A percentile compares a stretch with the other conserved stretches of the same genome.
phyloP scores from a whole-genome alignment of 2,329 filamentous ascomycete species.

The Xylariaceae sp. region DNA sequence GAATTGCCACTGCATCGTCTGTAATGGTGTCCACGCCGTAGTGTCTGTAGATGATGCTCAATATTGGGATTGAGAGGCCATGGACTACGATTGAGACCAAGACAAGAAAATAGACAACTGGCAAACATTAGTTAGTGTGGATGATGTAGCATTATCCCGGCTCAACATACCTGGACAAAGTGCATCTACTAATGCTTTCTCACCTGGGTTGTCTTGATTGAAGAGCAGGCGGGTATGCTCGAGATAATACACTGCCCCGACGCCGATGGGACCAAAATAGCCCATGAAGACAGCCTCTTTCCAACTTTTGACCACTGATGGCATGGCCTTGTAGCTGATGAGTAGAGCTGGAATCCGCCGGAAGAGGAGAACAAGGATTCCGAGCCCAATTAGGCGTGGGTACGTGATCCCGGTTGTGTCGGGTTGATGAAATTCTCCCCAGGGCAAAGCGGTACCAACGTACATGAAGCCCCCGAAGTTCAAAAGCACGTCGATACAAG shows the following conservation, averaged over 20 bases:
- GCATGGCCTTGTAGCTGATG: constrained; percentile 62
- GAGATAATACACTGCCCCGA: constrained; percentile 78
- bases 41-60: constrained; percentile 49
- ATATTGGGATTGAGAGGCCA: constrained; percentile 55
- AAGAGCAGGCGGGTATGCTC: constrained; percentile 54
- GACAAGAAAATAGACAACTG: constrained; percentile 51
- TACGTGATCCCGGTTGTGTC: constrained; percentile 60
- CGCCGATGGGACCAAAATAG: constrained; percentile 78
- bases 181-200: constrained; percentile 45
- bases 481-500: constrained; percentile 62
- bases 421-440: constrained; percentile 60
- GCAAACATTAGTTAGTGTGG: background rate
- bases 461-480: constrained; percentile 69
- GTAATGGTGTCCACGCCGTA: constrained; percentile 50
- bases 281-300: constrained; percentile 68
- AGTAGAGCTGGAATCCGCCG: constrained; percentile 64
- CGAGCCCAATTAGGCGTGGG: constrained; percentile 57
- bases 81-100: constrained; percentile 54
- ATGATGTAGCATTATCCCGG: background rate
- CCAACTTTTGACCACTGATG: constrained; percentile 56
- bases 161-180: constrained; percentile 42
- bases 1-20: constrained; percentile 50
- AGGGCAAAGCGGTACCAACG: constrained; percentile 62
- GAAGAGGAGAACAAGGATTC: constrained; percentile 59
- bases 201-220: constrained; percentile 25